These are phyloP conservation scores for Apiospora kogelbergensis DNA, from an alignment of 2,329 filamentous ascomycete species.

Conservation along the genomic window DNA sequence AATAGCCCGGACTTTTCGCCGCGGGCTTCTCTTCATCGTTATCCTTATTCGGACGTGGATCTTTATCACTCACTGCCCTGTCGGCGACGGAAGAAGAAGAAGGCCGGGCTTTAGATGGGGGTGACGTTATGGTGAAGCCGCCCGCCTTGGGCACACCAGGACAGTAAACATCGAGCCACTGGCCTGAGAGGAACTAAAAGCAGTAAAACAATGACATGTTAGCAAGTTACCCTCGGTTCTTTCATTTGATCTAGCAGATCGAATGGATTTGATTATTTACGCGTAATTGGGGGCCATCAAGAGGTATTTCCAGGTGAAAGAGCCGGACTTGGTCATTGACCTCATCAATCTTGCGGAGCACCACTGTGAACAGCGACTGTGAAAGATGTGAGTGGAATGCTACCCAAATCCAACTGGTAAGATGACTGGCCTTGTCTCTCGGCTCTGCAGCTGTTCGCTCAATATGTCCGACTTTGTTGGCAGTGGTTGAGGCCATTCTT, in stretches of 20 bases:
- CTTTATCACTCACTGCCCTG: no score
- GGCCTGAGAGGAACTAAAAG: conserved; percentile 71
- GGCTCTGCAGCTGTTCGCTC: conserved; percentile 75
- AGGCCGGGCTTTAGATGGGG: conserved; percentile 55
- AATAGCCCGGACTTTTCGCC: conserved; percentile 38
- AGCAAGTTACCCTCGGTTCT: background rate
- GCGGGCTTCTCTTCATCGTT: background rate
- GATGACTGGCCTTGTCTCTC: conserved; percentile 53
- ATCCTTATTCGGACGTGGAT: background rate
- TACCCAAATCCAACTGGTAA: background rate
- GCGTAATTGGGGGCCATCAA: conserved; percentile 43
- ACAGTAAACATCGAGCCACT: conserved; percentile 85
- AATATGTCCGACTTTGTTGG: conserved; percentile 51
- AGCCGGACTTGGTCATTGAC: conserved; percentile 68
- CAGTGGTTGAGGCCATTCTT: conserved; percentile 21
- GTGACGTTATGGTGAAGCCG: conserved; percentile 85
- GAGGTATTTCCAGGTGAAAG: conserved; percentile 62
- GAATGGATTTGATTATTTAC: conserved; percentile 35
- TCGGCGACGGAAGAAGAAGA: conserved; percentile 19
- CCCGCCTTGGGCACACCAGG: conserved; percentile 70
- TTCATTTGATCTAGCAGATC: background rate
- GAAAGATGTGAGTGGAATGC: background rate
- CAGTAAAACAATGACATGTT: background rate
- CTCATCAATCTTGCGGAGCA: conserved; percentile 58
- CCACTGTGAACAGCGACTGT: conserved; percentile 59